phyloP scores from a whole-genome alignment of 2,329 filamentous ascomycete species.

The Sordariomycetes sp. region DNA sequence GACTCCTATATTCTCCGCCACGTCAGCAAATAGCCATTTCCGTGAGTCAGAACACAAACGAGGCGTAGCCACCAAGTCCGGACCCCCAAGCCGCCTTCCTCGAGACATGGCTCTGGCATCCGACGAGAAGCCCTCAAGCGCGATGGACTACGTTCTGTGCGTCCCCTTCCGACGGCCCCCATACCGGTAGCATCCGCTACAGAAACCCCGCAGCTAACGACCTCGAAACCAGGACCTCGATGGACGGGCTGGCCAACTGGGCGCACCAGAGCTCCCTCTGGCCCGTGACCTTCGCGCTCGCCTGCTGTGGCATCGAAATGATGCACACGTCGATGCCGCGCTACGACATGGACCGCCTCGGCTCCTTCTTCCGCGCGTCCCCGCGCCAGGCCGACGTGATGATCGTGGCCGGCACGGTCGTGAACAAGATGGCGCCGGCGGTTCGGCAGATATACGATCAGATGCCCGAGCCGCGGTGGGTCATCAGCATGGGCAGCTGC shows the following conservation, averaged over 20 bases:
- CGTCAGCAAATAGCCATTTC: neutral
- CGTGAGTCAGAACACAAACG: neutral
- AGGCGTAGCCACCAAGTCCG: neutral
- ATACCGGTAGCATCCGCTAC: neutral
- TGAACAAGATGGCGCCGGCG: conserved; percentile 93
- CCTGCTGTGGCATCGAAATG: conserved; percentile 87
- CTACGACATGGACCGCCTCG: conserved; percentile 80
- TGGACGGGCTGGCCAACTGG: conserved; percentile 77
- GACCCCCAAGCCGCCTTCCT: neutral
- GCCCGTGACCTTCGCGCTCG: conserved; percentile 82
- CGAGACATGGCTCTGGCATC: conserved; percentile 52
- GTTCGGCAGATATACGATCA: conserved; percentile 88
- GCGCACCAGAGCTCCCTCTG: conserved; percentile 74
- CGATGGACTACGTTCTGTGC: conserved; percentile 78
- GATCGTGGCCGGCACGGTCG: conserved; percentile 87
- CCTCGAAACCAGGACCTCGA: conserved; percentile 48
- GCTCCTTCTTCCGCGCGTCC: conserved; percentile 84
- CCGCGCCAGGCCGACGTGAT: conserved; percentile 84
- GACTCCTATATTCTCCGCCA: neutral
- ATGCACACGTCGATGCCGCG: conserved; percentile 83
- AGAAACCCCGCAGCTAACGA: neutral
- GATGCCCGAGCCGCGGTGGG: conserved; percentile 88
- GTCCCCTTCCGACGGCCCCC: conserved; percentile 20
- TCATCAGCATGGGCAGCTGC: conserved; percentile 73
- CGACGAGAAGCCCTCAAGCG: conserved; percentile 69